These are phyloP conservation scores for Russula sp. DNA, from an alignment of 768 basidiomycete species.

Conservation along the genomic window DNA sequence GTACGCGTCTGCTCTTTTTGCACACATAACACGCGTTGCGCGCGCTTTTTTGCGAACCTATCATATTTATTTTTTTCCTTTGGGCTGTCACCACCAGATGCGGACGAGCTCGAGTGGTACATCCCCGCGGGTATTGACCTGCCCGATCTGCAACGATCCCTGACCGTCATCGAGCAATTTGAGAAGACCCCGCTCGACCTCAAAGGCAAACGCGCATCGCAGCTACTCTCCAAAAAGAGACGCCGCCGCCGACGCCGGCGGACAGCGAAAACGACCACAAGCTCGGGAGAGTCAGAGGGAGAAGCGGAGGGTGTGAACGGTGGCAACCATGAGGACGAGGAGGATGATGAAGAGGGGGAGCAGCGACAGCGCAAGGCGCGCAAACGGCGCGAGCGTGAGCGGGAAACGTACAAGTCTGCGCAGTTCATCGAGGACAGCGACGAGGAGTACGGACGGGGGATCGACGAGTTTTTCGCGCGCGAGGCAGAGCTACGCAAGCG, in stretches of 20 bases:
- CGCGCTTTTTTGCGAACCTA: not conserved
- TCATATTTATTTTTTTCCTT: not conserved
- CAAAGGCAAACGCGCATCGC: constrained; percentile 64
- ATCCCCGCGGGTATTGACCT: constrained; percentile 68
- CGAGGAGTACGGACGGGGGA: constrained; percentile 61
- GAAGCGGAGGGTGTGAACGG: not conserved
- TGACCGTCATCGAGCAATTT: constrained; percentile 78
- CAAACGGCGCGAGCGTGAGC: constrained; percentile 56
- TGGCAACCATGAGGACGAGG: not conserved
- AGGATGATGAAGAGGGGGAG: constrained; percentile 30
- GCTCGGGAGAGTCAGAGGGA: constrained; percentile 29
- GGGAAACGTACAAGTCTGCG: constrained; percentile 76
- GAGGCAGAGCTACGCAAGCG: constrained; percentile 58
- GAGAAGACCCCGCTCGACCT: constrained; percentile 75
- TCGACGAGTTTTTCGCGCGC: constrained; percentile 73
- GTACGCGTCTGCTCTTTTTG: not conserved
- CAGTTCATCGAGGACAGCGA: constrained; percentile 93
- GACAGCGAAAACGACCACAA: constrained; percentile 39
- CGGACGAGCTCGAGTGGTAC: constrained; percentile 76
- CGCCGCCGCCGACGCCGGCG: constrained; percentile 44
- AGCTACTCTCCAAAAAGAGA: constrained; percentile 56
- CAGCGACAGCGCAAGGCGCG: constrained; percentile 24
- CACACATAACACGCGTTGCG: no score
- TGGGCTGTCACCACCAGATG: constrained; percentile 37
- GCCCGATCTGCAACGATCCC: constrained; percentile 55